Percentiles rank a stretch among this genome's conserved stretches.
Evolutionary conservation across 2,329 filamentous ascomycete species (phyloP).

Genomic region (Zymoseptoria passerinii): DNA sequence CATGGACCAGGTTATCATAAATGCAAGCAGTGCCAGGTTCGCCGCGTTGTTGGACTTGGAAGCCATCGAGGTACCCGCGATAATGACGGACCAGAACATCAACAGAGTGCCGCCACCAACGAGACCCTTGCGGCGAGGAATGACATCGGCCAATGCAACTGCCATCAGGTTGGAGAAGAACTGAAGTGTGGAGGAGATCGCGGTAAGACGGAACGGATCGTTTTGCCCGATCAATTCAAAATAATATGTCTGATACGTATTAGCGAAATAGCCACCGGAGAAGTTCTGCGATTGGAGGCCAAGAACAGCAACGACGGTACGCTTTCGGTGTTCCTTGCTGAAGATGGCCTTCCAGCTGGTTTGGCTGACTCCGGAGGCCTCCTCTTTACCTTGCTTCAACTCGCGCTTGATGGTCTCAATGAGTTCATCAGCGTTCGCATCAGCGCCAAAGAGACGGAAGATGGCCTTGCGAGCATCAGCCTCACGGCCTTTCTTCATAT

Average conservation of each 20-base stretch:
- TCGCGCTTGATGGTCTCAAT: slow-evolving; percentile 17
- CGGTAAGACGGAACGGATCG: slow-evolving; percentile 19
- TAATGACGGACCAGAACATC: slow-evolving; percentile 21
- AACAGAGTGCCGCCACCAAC: slow-evolving; percentile 19
- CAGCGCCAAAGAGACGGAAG: slow-evolving; percentile 16
- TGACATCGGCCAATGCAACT: slow-evolving; percentile 15
- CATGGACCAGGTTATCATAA: slow-evolving; percentile 25
- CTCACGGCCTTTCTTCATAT: slow-evolving; percentile 60
- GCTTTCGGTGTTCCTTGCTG: slow-evolving; percentile 19
- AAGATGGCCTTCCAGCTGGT: slow-evolving; percentile 23
- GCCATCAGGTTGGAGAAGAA: slow-evolving; percentile 20
- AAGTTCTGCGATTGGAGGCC: slow-evolving; percentile 22
- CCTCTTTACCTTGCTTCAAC: slow-evolving; percentile 16
- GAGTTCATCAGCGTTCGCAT: slow-evolving; percentile 13
- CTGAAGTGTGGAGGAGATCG: slow-evolving; percentile 19
- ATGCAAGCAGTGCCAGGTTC: slow-evolving; percentile 17
- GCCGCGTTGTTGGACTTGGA: slow-evolving; percentile 16
- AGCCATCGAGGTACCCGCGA: slow-evolving; percentile 17
- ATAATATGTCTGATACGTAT: slow-evolving; percentile 19
- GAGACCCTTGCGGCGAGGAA: slow-evolving; percentile 19
- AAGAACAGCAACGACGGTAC: slow-evolving; percentile 20
- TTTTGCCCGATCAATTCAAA: slow-evolving; percentile 20
- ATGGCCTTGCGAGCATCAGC: slow-evolving; percentile 48
- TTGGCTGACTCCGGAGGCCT: slow-evolving; percentile 17
- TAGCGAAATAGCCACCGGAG: slow-evolving; percentile 16